Base-by-base conservation (phyloP, 176 grass and related monocot genomes). In the Avena eriantha region DNA sequence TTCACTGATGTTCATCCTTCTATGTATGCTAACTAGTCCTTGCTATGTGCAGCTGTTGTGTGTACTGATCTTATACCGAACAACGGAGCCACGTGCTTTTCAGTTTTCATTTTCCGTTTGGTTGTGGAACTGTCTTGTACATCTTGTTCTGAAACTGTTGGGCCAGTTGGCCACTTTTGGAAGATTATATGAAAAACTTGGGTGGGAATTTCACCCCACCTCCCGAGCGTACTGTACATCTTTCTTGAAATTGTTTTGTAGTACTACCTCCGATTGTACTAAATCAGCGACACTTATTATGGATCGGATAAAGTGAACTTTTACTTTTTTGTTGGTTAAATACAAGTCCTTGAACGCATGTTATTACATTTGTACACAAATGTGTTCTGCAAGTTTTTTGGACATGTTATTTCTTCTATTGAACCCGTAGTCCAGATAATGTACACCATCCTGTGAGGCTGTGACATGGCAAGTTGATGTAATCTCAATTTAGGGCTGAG, bases 11-110 rank as follows among this genome's bases (percentile, higher is more conserved):
- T 57, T 23, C 14, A 59, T 82, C 73, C 60, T 67, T 69, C 10
- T 82, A 14, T 70, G 34, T 86, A 61, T 68, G 78, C 54, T 90
- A 58, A 86, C 58, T 26, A 49, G 36, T 51, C 23, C 56, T 22
- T 82, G 9, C 21, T 69, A 79, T 73, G 35, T 88, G 74, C 71
- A 50, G 22, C 55, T 69, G 24, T 1, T 41, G 35, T 74, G 36
- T 49, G 60, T 86, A 6, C 43, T 69, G 46, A 29, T 43, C 6
- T 73, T 69, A 8, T 69, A 8, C 53, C 47, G 23, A 73, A 36
- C 41, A 48, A 48, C 6, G 41, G 22, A 47, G 58, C 39, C 39
- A 64, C 58, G 3, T 18, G 14, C 39, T 45, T 82, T 23, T 71
- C 12, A 53, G 3, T 45, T 56, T 43, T 17, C 0, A 51, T 53